Evolutionary conservation across 2,329 filamentous ascomycete species (phyloP).

Genomic region (Colletotrichum sp.): DNA sequence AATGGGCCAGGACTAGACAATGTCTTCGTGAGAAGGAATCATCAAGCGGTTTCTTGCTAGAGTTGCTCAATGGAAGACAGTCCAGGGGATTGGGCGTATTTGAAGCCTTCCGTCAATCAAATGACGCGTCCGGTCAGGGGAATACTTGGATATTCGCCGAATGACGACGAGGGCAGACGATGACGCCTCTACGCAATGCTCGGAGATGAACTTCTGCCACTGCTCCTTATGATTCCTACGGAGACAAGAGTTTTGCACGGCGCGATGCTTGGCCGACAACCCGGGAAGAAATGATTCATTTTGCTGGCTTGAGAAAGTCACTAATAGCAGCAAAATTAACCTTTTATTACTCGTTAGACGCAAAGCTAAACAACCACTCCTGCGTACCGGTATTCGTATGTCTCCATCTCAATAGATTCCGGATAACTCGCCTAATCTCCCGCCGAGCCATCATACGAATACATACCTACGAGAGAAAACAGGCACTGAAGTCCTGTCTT

Average conservation of each 20-base stretch:
- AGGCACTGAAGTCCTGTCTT: neutral
- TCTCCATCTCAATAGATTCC: neutral
- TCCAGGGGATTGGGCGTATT: neutral
- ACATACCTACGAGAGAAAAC: neutral
- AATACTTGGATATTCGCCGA: neutral
- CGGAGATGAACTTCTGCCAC: neutral
- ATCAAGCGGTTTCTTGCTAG: neutral
- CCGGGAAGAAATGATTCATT: fast-evolving
- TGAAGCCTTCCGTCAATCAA: neutral
- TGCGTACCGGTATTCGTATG: fast-evolving
- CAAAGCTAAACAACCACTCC: neutral
- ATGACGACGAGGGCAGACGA: fast-evolving
- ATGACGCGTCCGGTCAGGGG: no score
- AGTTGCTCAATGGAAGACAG: neutral
- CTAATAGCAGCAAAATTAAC: fast-evolving
- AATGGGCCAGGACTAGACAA: no score
- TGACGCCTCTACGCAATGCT: neutral
- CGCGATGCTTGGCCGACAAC: no score
- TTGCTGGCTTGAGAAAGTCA: neutral
- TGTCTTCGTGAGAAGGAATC: neutral
- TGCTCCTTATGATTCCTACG: no score
- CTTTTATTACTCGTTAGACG: neutral
- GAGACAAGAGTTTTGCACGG: no score
- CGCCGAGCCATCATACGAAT: neutral
- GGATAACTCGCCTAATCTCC: no score